Percentiles rank a stretch among this genome's conserved stretches.
phyloP scores from a whole-genome alignment of 208 protist genomes.

The Angomonas deanei region DNA sequence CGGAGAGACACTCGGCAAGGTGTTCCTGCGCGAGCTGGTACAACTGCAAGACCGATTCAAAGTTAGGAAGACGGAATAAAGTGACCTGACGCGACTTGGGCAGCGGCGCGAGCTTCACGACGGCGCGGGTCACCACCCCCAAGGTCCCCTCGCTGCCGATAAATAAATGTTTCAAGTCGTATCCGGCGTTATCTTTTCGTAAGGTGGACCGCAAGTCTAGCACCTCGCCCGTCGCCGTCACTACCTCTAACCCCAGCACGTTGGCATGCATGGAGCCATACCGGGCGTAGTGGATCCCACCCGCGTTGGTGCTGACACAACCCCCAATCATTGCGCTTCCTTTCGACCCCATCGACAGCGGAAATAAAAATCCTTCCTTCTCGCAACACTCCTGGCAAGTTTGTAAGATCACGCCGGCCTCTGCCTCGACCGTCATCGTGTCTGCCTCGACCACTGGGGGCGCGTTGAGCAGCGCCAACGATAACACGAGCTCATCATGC shows the following conservation, averaged over 20 bases:
- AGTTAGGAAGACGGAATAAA: constrained; percentile 65
- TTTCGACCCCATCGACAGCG: constrained; percentile 95
- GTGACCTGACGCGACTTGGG: constrained; percentile 81
- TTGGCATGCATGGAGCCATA: constrained; percentile 95
- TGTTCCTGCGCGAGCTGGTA: constrained; percentile 74
- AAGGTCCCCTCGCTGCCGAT: constrained; percentile 96
- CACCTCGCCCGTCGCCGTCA: constrained; percentile 74
- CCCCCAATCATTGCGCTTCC: constrained; percentile 96
- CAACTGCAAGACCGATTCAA: constrained; percentile 61
- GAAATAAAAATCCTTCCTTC: constrained; percentile 84
- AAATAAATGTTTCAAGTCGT: constrained; percentile 96
- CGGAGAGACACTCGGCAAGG: constrained; percentile 91
- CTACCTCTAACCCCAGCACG: constrained; percentile 92
- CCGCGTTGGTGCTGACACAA: constrained; percentile 95
- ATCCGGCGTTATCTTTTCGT: constrained; percentile 96
- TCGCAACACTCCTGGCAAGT: constrained; percentile 74
- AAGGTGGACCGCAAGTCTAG: constrained; percentile 77
- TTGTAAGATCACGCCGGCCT: constrained; percentile 91
- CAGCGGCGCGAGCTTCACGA: constrained; percentile 41
- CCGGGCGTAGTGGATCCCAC: constrained; percentile 93
- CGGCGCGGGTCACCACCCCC: constrained; percentile 91
- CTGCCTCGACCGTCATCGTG: constrained; percentile 68
- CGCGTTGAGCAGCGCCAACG: constrained; percentile 88
- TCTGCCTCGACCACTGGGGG: constrained; percentile 50
- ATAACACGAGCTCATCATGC: constrained; percentile 92